These are phyloP conservation scores for Termitomyces bulborhizus DNA, from an alignment of 768 basidiomycete species.

Conservation along the genomic window DNA sequence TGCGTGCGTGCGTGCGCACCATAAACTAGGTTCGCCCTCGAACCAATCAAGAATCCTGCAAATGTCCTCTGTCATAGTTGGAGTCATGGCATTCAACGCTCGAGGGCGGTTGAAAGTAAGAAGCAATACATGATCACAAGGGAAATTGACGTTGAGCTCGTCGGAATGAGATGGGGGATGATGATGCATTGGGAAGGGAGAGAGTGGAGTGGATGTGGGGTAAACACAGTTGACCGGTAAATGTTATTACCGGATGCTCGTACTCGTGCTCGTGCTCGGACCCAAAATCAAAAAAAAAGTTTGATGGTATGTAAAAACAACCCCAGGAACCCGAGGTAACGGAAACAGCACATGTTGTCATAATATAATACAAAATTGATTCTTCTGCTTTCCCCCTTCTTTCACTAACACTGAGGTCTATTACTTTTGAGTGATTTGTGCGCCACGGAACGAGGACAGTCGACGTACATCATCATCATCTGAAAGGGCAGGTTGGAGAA, in stretches of 20 bases:
- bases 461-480: slow-evolving; percentile 20
- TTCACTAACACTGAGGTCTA: no score
- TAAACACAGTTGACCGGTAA: background rate
- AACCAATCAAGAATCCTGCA: slow-evolving; percentile 61
- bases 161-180: slow-evolving; percentile 27
- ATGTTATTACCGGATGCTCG: no score
- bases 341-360: slow-evolving; percentile 14
- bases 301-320: no score
- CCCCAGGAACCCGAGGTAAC: slow-evolving; percentile 14
- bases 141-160: slow-evolving; percentile 31
- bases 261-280: no score
- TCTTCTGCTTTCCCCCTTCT: no score
- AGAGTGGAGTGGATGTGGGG: slow-evolving; percentile 2
- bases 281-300: no score
- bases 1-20: slow-evolving; percentile 26
- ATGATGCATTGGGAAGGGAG: slow-evolving; percentile 10
- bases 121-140: slow-evolving; percentile 31
- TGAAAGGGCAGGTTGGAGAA: slow-evolving; percentile 61
- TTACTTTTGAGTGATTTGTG: background rate
- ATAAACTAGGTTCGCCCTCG: slow-evolving; percentile 62
- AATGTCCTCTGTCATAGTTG: slow-evolving; percentile 49
- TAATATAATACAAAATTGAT: slow-evolving; percentile 16
- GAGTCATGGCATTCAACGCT: slow-evolving; percentile 69
- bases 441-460: slow-evolving; percentile 1
- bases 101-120: slow-evolving; percentile 58